Percentiles rank a stretch among this genome's conserved stretches.
Conservation (phyloP, 164 flowering plant genomes). For the Kalanchoe fedtschenkoi region DNA sequence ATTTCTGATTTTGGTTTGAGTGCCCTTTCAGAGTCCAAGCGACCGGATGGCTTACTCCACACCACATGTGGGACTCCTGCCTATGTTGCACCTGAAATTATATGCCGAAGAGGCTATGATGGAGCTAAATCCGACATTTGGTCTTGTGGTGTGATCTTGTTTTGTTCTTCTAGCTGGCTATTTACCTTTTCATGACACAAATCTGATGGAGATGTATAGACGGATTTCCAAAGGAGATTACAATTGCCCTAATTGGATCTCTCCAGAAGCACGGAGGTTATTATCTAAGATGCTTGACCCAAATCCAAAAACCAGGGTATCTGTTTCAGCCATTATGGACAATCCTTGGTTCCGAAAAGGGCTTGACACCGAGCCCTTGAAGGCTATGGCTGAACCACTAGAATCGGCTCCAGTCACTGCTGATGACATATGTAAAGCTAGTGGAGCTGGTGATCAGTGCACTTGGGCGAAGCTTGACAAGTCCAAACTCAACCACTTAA, state of each 20-base stretch:
- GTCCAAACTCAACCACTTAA: background rate
- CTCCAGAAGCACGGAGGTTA: slow-evolving; percentile 26
- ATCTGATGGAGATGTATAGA: slow-evolving; percentile 37
- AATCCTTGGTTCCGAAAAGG: background rate
- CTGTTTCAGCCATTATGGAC: slow-evolving; percentile 20
- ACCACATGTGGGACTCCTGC: background rate
- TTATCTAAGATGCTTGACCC: slow-evolving; percentile 34
- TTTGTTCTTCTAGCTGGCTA: slow-evolving; percentile 41
- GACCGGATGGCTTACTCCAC: slow-evolving; percentile 37
- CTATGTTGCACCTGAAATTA: slow-evolving; percentile 21
- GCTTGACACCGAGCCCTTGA: no score
- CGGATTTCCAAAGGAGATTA: slow-evolving; percentile 36
- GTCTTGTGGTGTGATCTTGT: slow-evolving; percentile 50
- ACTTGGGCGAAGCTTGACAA: background rate
- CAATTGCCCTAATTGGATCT: slow-evolving; percentile 36
- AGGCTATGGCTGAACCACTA: background rate
- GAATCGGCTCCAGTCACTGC: background rate
- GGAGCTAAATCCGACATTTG: slow-evolving; percentile 47
- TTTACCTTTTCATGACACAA: slow-evolving; percentile 41
- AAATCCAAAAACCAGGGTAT: slow-evolving; percentile 31
- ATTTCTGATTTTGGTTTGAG: slow-evolving; percentile 54
- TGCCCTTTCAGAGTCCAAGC: slow-evolving; percentile 29
- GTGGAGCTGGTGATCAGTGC: background rate
- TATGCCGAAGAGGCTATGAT: slow-evolving; percentile 36
- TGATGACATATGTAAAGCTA: background rate